Percentiles rank a stretch among this genome's conserved stretches.
Conservation (phyloP, 2,329 filamentous ascomycete species). For the Furcasterigmium sp. region DNA sequence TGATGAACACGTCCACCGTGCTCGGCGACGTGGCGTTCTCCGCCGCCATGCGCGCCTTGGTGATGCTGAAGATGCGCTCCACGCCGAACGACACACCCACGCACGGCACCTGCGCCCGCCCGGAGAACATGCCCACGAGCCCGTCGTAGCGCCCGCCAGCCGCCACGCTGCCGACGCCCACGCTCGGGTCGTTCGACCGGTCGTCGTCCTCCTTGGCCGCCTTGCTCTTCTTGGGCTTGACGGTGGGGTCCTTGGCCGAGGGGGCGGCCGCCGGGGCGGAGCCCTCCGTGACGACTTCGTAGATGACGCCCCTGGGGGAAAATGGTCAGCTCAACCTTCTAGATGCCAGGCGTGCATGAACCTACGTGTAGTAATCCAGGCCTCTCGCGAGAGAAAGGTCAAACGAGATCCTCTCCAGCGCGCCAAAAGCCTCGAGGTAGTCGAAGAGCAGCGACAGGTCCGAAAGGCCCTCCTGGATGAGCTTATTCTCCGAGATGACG, state of each 20-base stretch:
- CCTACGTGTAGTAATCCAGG: constrained; percentile 66
- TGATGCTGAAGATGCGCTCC: constrained; percentile 85
- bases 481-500: constrained; percentile 63
- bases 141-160: constrained; percentile 79
- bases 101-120: constrained; percentile 81
- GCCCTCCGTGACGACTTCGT: constrained; percentile 80
- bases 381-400: constrained; percentile 87
- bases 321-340: constrained; percentile 59
- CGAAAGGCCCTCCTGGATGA: constrained; percentile 71
- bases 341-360: too few species aligned
- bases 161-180: constrained; percentile 80
- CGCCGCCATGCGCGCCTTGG: constrained; percentile 67
- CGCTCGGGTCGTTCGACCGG: constrained; percentile 69
- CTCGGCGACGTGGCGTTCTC: constrained; percentile 45
- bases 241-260: constrained; percentile 23
- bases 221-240: constrained; percentile 39
- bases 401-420: constrained; percentile 73
- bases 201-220: constrained; percentile 57
- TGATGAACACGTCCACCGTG: constrained; percentile 86
- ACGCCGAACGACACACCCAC: constrained; percentile 84
- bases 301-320: constrained; percentile 75
- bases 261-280: constrained; percentile 51
- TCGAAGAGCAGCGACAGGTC: constrained; percentile 78
- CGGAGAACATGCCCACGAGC: constrained; percentile 88
- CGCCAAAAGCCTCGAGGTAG: constrained; percentile 74